phyloP scores from a whole-genome alignment of 129 eudicot species.

The Dittrichia graveolens region DNA sequence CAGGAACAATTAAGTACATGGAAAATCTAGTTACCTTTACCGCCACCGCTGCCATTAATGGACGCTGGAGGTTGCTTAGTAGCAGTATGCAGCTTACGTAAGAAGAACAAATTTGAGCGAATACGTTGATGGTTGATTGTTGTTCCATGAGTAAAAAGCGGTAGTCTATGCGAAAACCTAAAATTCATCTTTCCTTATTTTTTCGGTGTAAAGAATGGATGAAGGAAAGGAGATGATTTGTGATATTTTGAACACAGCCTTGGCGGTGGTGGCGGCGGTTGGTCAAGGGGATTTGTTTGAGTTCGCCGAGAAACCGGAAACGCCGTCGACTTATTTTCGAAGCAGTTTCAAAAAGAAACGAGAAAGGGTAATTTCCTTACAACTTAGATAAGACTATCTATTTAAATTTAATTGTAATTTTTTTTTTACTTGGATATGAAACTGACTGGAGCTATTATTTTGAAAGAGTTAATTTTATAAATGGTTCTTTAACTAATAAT shows the following conservation, averaged over 20 bases:
- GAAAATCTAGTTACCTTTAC: constrained; percentile 49
- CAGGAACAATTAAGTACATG: background rate
- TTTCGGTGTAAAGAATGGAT: background rate
- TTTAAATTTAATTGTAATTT: no score
- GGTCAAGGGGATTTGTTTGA: background rate
- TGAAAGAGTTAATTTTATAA: no score
- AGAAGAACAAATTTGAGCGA: constrained; percentile 37
- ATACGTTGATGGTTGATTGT: constrained; percentile 33
- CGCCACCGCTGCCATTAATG: constrained; percentile 46
- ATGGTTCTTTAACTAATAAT: no score
- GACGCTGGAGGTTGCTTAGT: constrained; percentile 51
- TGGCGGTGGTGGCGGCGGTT: background rate
- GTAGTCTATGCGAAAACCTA: constrained; percentile 44
- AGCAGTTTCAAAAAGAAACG: no score
- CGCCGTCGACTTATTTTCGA: no score
- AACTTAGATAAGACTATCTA: no score
- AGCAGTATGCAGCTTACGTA: constrained; percentile 47
- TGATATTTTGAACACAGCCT: background rate
- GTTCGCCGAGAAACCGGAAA: background rate
- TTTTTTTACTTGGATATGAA: no score
- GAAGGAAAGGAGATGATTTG: background rate
- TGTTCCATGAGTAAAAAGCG: constrained; percentile 12
- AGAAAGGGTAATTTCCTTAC: no score
- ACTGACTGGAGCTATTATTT: no score
- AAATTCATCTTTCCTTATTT: constrained; percentile 47